Conservation (phyloP, 495 filamentous ascomycete species). For the Xylaria nigripes region DNA sequence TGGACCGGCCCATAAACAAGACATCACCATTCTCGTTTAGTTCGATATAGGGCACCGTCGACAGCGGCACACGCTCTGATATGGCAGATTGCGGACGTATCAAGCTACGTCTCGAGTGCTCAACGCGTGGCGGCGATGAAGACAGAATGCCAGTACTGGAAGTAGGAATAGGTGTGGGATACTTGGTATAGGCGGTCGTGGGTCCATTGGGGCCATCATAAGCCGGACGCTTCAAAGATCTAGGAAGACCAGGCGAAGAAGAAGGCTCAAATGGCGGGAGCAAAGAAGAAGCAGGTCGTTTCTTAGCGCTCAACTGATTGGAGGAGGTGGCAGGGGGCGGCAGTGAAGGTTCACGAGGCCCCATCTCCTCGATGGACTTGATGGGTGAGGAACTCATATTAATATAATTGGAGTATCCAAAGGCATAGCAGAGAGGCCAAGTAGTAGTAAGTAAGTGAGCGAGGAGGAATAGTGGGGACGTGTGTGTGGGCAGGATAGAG, state of each 20-base stretch:
- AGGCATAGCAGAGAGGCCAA: constrained; percentile 18
- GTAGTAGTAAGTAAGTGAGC: not conserved
- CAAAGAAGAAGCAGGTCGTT: constrained; percentile 71
- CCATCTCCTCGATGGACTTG: constrained; percentile 18
- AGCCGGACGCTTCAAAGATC: constrained; percentile 61
- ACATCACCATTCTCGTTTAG: constrained; percentile 76
- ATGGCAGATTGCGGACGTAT: constrained; percentile 54
- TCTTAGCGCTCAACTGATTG: constrained; percentile 47
- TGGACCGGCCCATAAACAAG: constrained; percentile 81
- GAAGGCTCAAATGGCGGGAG: constrained; percentile 93
- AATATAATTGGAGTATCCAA: constrained; percentile 3
- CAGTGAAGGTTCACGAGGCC: constrained; percentile 19
- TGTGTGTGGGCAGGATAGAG: not conserved
- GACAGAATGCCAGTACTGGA: constrained; percentile 88
- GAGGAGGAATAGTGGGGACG: too few species aligned
- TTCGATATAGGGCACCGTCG: constrained; percentile 67
- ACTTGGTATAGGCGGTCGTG: constrained; percentile 45
- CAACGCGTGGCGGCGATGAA: constrained; percentile 66
- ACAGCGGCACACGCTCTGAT: constrained; percentile 78
- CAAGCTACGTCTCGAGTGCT: constrained; percentile 43
- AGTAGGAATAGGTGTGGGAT: constrained; percentile 88
- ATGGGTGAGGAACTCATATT: constrained; percentile 26
- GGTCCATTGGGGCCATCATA: constrained; percentile 40
- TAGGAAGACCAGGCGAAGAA: constrained; percentile 76
- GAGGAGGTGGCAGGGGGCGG: constrained; percentile 19